A percentile compares a stretch with the other conserved stretches of the same genome.
These are phyloP conservation scores for Jaenimonas drosophilae DNA, from an alignment of 208 protist species.

Conservation along the genomic window DNA sequence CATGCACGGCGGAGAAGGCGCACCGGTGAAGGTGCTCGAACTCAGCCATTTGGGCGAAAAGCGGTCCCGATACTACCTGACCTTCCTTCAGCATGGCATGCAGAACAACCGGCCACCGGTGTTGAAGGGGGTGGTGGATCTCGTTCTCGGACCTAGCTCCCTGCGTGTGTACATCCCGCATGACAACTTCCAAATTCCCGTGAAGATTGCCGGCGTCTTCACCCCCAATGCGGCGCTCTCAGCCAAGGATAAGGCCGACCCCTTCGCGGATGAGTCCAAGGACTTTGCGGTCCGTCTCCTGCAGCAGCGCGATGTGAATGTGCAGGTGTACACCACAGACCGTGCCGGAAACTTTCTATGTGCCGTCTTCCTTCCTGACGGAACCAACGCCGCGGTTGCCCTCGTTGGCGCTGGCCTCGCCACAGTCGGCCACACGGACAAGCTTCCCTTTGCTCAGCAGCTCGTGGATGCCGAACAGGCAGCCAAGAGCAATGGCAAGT, in stretches of 20 bases:
- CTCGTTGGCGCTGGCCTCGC: constrained; percentile 66
- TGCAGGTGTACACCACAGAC: constrained; percentile 81
- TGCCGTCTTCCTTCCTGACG: constrained; percentile 41
- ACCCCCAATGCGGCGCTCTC: constrained; percentile 45
- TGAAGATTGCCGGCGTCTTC: constrained; percentile 78
- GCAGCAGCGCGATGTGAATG: constrained; percentile 72
- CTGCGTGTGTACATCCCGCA: constrained; percentile 83
- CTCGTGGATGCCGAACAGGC: constrained; percentile 56
- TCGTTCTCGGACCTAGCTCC: constrained; percentile 70
- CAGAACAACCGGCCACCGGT: constrained; percentile 64
- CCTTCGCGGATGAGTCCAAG: constrained; percentile 70
- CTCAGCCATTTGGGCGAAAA: constrained; percentile 73
- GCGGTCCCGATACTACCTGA: constrained; percentile 76
- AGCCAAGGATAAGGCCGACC: constrained; percentile 26
- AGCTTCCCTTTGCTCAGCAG: constrained; percentile 60
- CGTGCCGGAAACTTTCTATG: constrained; percentile 83
- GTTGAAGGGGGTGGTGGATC: constrained; percentile 66
- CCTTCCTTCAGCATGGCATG: constrained; percentile 86
- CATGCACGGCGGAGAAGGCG: constrained; percentile 21
- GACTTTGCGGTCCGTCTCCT: constrained; percentile 45
- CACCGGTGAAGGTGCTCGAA: constrained; percentile 55
- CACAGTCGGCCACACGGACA: constrained; percentile 65
- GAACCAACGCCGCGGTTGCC: constrained; percentile 62
- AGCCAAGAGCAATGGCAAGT: constrained; percentile 35
- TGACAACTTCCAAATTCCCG: constrained; percentile 81